Evolutionary conservation across 73 alveolate genomes (phyloP).

Genomic region (Paramecium pentaurelia): DNA sequence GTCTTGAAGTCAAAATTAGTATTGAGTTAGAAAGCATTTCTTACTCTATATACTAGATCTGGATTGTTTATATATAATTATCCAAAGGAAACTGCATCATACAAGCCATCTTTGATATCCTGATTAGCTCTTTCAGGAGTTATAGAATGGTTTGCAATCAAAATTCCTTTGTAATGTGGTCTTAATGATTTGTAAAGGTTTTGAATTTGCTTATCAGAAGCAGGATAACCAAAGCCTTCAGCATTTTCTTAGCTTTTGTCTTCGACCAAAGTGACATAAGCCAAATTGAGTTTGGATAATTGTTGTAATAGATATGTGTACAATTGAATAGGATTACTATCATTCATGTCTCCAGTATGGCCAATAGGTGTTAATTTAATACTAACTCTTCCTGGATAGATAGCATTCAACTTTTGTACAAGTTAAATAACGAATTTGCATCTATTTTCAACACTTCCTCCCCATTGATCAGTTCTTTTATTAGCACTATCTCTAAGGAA

Average conservation of each 20-base stretch:
- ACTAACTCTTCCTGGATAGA: constrained; percentile 32
- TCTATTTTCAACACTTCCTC: constrained; percentile 86
- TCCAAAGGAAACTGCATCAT: constrained; percentile 42
- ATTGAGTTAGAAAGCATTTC: constrained; percentile 39
- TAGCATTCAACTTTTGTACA: constrained; percentile 48
- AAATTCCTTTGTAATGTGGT: constrained; percentile 45
- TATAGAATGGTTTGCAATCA: constrained; percentile 42
- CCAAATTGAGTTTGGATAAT: background rate
- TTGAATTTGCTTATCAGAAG: constrained; percentile 2
- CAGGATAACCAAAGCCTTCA: constrained; percentile 3
- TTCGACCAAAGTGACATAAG: constrained; percentile 45
- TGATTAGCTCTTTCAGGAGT: constrained; percentile 21
- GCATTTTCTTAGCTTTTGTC: constrained; percentile 16
- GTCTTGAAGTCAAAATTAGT: constrained; percentile 23
- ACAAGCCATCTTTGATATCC: background rate
- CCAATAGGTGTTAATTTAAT: constrained; percentile 48
- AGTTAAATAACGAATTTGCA: constrained; percentile 72
- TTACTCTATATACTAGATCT: constrained; percentile 32
- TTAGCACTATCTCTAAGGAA: constrained; percentile 74
- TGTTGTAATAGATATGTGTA: constrained; percentile 9
- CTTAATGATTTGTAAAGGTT: constrained; percentile 27
- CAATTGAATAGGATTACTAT: constrained; percentile 27
- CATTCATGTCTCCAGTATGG: constrained; percentile 25
- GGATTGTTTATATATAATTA: constrained; percentile 40
- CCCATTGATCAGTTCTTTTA: constrained; percentile 86